Percentiles rank a stretch among this genome's conserved stretches.
Conservation (phyloP, 331 rosid genomes). For the Stylosanthes scabra region DNA sequence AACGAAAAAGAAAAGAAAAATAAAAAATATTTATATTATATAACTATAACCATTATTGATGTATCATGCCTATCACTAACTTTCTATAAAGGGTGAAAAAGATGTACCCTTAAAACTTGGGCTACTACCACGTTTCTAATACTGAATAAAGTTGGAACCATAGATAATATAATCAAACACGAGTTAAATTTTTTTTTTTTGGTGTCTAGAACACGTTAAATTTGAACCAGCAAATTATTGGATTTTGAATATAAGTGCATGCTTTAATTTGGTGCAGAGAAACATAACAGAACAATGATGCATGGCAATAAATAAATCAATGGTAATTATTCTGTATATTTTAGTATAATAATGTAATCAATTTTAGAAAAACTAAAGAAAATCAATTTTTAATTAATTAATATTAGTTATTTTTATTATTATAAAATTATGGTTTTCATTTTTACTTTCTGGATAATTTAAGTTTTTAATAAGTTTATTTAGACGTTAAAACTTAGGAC, state of each 20-base stretch:
- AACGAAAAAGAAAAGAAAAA: background rate
- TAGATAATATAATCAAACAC: background rate
- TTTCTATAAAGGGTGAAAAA: conserved; percentile 11
- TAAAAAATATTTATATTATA: background rate
- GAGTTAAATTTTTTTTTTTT: background rate
- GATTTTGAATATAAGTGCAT: background rate
- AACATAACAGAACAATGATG: too few relatives aligned
- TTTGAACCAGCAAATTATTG: background rate
- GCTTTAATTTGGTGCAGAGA: too few relatives aligned
- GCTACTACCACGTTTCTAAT: background rate
- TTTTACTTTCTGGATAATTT: too few relatives aligned
- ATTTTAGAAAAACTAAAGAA: too few relatives aligned
- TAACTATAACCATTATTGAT: background rate
- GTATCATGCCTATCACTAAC: conserved; percentile 6
- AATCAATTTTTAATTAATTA: too few relatives aligned
- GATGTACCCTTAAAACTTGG: background rate
- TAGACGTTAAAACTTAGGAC: too few relatives aligned
- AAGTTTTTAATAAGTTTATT: too few relatives aligned
- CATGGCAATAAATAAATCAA: too few relatives aligned
- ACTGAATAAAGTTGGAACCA: too few relatives aligned
- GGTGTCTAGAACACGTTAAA: too few relatives aligned
- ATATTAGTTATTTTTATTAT: too few relatives aligned
- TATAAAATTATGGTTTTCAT: too few relatives aligned
- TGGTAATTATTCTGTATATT: background rate
- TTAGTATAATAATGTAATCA: background rate